Evolutionary conservation across 192 early-diverging fungal genomes (phyloP).

Genomic region (Gamsiella multidivaricata): DNA sequence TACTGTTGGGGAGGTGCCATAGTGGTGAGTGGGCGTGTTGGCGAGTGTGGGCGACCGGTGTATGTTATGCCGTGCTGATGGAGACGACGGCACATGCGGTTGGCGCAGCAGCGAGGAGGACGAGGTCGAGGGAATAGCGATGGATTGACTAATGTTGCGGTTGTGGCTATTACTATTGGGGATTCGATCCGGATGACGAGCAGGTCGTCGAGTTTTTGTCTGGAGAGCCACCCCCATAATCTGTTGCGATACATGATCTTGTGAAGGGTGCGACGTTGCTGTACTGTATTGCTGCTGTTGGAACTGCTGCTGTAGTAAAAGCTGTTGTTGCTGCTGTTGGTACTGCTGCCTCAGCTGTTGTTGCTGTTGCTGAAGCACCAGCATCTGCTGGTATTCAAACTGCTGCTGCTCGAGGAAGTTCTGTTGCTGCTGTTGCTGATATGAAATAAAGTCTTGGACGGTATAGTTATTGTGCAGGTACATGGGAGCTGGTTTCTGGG

Average conservation of each 20-base stretch:
- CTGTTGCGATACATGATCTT: constrained; percentile 16
- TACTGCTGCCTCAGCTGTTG: constrained; percentile 36
- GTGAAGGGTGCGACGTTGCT: background rate
- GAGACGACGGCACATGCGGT: background rate
- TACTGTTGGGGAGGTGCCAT: constrained; percentile 13
- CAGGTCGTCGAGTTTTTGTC: constrained; percentile 38
- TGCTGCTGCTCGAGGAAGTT: constrained; percentile 49
- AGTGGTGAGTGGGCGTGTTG: background rate
- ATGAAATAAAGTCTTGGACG: constrained; percentile 50
- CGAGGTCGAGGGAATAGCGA: constrained; percentile 6
- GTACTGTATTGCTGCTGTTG: constrained; percentile 9
- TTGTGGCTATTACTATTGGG: background rate
- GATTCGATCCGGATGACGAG: constrained; percentile 29
- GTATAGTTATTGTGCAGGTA: constrained; percentile 42
- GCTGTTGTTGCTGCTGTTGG: constrained; percentile 28
- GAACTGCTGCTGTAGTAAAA: constrained; percentile 22
- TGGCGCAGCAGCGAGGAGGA: constrained; percentile 6
- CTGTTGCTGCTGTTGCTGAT: constrained; percentile 53
- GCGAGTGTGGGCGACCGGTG: constrained; percentile 6
- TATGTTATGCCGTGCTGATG: background rate
- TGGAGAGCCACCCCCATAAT: constrained; percentile 31
- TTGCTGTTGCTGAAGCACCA: constrained; percentile 47
- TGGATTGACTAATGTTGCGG: constrained; percentile 18
- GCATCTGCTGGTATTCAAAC: constrained; percentile 51
- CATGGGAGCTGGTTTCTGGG: background rate